Conservation (phyloP, 2,329 filamentous ascomycete species). For the Penicillium palitans region DNA sequence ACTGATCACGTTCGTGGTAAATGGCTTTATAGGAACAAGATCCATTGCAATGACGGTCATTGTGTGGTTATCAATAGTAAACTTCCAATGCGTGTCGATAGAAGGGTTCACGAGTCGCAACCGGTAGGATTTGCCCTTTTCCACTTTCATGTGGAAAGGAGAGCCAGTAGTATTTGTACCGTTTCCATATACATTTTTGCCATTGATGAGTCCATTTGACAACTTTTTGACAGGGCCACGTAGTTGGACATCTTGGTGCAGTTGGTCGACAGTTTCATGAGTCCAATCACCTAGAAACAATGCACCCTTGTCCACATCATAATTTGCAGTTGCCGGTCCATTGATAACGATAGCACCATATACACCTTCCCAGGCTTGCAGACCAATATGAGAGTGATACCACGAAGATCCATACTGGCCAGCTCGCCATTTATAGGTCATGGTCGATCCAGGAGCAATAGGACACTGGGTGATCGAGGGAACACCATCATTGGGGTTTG, state of each 20-base stretch:
- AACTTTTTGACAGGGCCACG: constrained; percentile 12
- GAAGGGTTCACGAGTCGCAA: constrained; percentile 33
- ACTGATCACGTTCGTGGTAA: constrained; percentile 48
- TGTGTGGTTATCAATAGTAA: constrained; percentile 55
- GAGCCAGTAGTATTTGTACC: constrained; percentile 29
- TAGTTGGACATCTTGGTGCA: constrained; percentile 23
- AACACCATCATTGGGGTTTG: constrained; percentile 35
- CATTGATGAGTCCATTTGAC: constrained; percentile 47
- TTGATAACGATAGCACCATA: constrained; percentile 58
- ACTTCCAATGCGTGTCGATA: constrained; percentile 35
- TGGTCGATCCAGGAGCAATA: constrained; percentile 35
- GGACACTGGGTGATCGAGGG: constrained; percentile 42
- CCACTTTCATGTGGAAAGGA: constrained; percentile 44
- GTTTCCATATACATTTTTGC: constrained; percentile 34
- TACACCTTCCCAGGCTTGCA: constrained; percentile 54
- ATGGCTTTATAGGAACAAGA: constrained; percentile 60
- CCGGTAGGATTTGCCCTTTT: constrained; percentile 22
- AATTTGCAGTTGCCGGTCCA: constrained; percentile 42
- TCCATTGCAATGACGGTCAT: constrained; percentile 61
- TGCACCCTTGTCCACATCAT: constrained; percentile 39
- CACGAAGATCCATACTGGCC: constrained; percentile 39
- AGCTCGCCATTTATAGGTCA: constrained; percentile 42
- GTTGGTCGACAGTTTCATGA: constrained; percentile 27
- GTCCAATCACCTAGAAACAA: constrained; percentile 40
- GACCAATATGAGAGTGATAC: constrained; percentile 39